Base-by-base conservation (phyloP, 148 eudicot genomes). In the Diospyros kaki region DNA sequence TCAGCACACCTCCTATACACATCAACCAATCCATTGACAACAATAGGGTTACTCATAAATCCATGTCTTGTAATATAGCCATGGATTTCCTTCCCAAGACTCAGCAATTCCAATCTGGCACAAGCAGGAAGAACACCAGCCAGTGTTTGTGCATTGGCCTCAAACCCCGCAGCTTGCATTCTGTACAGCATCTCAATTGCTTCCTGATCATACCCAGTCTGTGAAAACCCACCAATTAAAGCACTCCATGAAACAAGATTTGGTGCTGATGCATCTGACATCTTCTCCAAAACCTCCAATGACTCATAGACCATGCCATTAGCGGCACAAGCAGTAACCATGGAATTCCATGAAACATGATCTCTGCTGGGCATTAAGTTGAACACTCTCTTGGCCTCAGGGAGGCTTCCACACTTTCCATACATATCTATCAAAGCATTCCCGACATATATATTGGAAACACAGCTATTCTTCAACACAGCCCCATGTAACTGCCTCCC, bases 381-480 rank as follows among this genome's bases (percentile, higher is more conserved):
- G 54, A 83, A 85, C 41, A 87, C 83, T 56, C 55, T 84, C 73
- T 69, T 67, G 2, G 89, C 87, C 70, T 82, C 82, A 55, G 68
- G 73, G 10, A 82, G 58, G 63, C 73, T 68, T 41, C 87, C 83
- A 75, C 89, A 85, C 77, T 89, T 89, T 6, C 90, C 90, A 82
- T 89, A 89, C 93, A 85, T 85, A 81, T 89, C 90, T 8, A 89
- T 81, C 82, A 87, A 76, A 55, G 87, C 81, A 82, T 89, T 89
- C 12, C 81, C 85, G 59, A 84, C 93, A 73, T 85, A 87, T 53
- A 81, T 12, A 84, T 87, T 88, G 12, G 68, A 69, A 69, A 63
- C 71, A 65, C 83, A 78, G 53, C 79, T 82, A 55, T 50, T 62
- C 80, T 87, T 89, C 3, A 81, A 55, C 80, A 83, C 81, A 63